phyloP scores from a whole-genome alignment of 148 eudicot species.

The Camellia granthamiana region DNA sequence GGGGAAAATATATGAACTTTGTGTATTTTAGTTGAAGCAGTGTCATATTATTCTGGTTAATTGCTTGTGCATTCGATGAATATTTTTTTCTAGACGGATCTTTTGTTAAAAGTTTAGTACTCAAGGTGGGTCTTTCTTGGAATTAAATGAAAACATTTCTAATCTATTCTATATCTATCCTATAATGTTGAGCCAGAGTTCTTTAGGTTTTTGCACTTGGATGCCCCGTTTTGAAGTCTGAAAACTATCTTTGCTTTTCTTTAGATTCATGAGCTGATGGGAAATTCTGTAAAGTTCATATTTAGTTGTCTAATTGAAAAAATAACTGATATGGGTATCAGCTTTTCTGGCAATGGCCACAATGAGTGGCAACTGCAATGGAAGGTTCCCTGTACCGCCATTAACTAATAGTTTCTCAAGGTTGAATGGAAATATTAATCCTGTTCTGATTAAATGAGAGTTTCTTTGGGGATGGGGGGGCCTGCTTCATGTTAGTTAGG shows the following conservation, averaged over 20 bases:
- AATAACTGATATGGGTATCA: not conserved
- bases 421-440: not conserved
- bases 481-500: not conserved
- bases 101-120: not conserved
- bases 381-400: not conserved
- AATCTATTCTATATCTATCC: not conserved
- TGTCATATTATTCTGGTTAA: not conserved
- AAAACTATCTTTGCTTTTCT: not conserved
- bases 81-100: not conserved
- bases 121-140: not conserved
- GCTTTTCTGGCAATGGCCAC: not conserved
- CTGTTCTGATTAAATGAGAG: not conserved
- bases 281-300: not conserved
- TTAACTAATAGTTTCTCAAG: not conserved
- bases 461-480: not conserved
- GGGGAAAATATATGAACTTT: not conserved
- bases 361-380: not conserved
- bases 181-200: not conserved
- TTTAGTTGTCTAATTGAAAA: not conserved
- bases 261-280: not conserved
- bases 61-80: not conserved
- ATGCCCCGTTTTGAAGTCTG: not conserved
- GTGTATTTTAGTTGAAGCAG: not conserved
- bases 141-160: not conserved
- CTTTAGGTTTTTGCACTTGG: not conserved